Percentiles rank a stretch among this genome's conserved stretches.
phyloP scores from a whole-genome alignment of 306 rosid species.

The Sicyos baderoa region DNA sequence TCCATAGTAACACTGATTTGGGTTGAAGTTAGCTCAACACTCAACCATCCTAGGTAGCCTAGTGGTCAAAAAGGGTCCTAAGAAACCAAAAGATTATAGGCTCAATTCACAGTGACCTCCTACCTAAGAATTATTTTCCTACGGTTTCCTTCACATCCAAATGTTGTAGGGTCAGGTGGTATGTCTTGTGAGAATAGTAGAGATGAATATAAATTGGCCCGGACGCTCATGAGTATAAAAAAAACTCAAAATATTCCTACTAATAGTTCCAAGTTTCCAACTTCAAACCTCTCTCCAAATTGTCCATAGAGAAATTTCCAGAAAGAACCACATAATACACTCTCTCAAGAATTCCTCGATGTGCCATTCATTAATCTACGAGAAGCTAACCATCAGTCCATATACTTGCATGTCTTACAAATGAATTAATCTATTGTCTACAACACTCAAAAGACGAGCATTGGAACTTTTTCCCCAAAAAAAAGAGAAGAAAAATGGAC shows the following conservation, averaged over 20 bases:
- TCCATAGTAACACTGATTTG: background rate
- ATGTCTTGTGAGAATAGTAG: too few species aligned
- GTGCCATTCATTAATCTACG: background rate
- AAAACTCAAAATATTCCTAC: background rate
- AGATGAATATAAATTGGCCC: too few species aligned
- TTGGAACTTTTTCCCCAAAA: background rate
- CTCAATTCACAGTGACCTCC: too few species aligned
- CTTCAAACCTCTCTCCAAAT: slow-evolving; percentile 1
- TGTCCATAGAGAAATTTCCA: background rate
- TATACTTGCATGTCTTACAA: background rate
- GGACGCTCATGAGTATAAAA: too few species aligned
- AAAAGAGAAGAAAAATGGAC: background rate
- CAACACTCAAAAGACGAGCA: background rate
- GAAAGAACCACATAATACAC: background rate
- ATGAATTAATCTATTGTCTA: background rate
- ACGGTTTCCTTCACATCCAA: too few species aligned
- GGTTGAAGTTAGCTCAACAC: background rate
- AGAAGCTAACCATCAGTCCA: background rate
- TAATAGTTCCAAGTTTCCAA: background rate
- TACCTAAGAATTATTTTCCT: too few species aligned
- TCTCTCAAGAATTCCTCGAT: too few species aligned
- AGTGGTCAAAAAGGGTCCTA: too few species aligned
- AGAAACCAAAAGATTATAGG: too few species aligned
- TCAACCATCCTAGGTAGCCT: too few species aligned
- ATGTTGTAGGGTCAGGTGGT: too few species aligned